Evolutionary conservation across 148 eudicot species (phyloP).

Genomic region (Heliosperma pusillum): DNA sequence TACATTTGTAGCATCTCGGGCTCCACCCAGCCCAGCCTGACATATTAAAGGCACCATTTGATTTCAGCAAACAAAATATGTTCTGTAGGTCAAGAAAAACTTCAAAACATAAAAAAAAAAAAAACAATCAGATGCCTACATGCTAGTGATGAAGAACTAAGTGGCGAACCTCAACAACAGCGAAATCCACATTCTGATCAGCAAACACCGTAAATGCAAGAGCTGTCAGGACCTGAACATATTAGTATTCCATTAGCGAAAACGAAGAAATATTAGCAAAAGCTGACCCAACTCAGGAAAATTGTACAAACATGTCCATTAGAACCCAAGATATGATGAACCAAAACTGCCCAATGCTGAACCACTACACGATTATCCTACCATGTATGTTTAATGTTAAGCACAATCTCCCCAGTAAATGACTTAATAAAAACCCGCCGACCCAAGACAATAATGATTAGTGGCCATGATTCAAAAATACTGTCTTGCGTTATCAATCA

Average conservation of each 20-base stretch:
- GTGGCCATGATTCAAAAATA: too few relatives aligned
- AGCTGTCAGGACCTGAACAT: slow-evolving; percentile 76
- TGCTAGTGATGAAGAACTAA: slow-evolving; percentile 12
- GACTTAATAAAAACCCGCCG: too few relatives aligned
- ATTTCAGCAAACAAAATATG: background rate
- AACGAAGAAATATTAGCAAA: background rate
- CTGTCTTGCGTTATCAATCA: too few relatives aligned
- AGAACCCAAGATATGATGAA: too few relatives aligned
- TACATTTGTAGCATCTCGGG: slow-evolving; percentile 91
- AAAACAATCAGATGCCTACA: background rate
- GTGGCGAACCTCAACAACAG: slow-evolving; percentile 67
- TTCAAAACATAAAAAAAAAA: background rate
- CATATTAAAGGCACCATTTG: background rate
- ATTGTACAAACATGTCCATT: too few relatives aligned
- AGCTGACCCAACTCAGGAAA: too few relatives aligned
- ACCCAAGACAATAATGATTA: too few relatives aligned
- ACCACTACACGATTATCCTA: too few relatives aligned
- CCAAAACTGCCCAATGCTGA: too few relatives aligned
- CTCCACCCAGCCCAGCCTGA: slow-evolving; percentile 96
- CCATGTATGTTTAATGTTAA: too few relatives aligned
- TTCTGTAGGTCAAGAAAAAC: background rate
- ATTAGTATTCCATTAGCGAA: slow-evolving; percentile 3
- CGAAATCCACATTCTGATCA: slow-evolving; percentile 66
- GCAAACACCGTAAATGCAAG: slow-evolving; percentile 84
- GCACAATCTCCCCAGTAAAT: too few relatives aligned